A percentile compares a stretch with the other conserved stretches of the same genome.
phyloP scores from a whole-genome alignment of 2,329 filamentous ascomycete genomes.

The Talaromyces sp. region DNA sequence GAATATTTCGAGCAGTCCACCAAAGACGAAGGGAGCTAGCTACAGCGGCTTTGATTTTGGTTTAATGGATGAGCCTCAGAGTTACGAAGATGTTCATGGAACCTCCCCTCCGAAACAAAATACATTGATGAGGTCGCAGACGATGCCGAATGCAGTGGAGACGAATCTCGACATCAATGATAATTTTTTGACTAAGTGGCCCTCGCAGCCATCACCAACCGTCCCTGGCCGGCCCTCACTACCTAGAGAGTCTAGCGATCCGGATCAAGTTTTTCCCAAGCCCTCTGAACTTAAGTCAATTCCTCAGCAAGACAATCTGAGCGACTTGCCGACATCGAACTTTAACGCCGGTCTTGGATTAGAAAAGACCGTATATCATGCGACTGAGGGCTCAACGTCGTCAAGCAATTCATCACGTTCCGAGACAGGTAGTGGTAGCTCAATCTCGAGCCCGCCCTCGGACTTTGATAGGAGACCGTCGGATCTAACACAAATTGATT shows the following conservation, averaged over 20 bases:
- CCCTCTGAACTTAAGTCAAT: not conserved
- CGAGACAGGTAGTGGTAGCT: conserved; percentile 59
- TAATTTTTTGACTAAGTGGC: conserved; percentile 14
- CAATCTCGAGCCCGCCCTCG: conserved; percentile 57
- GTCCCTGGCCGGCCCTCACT: conserved; percentile 14
- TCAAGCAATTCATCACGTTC: conserved; percentile 63
- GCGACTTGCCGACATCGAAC: conserved; percentile 28
- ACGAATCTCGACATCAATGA: not conserved
- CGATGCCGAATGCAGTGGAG: conserved; percentile 10
- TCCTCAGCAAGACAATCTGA: not conserved
- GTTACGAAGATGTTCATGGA: conserved; percentile 8
- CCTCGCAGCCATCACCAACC: conserved; percentile 16
- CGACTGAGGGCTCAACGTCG: conserved; percentile 61
- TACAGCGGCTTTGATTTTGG: conserved; percentile 34
- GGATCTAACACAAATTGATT: conserved; percentile 46
- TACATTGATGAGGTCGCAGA: conserved; percentile 18
- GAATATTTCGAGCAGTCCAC: conserved; percentile 24
- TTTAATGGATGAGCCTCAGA: conserved; percentile 19
- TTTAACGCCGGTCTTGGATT: conserved; percentile 40
- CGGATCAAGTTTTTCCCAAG: not conserved
- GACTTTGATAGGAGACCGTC: conserved; percentile 33
- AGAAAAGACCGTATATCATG: conserved; percentile 61
- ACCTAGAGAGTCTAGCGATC: not conserved
- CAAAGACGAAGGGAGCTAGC: conserved; percentile 22
- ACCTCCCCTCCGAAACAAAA: not conserved